Base-by-base conservation (phyloP, 1,139 yeast genomes). In the Debaryomyces psychrophilus region DNA sequence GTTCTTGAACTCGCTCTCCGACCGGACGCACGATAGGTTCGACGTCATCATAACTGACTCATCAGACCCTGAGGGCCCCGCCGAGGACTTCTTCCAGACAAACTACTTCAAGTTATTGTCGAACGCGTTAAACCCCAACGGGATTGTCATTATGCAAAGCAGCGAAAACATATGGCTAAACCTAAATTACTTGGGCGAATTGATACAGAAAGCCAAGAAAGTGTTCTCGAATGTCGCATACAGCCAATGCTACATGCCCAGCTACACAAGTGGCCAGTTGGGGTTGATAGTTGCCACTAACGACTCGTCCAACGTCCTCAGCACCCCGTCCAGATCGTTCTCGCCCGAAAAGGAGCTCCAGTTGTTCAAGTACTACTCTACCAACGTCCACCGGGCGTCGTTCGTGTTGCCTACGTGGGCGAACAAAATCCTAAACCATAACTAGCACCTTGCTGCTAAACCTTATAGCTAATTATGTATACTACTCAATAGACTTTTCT, bases 51-150 rank as follows among this genome's bases (percentile, higher is more conserved):
- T 93, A 58, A 90, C 97, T 31, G 99, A 93, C 66, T 88, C 97
- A 8, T 87, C 96, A 8, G 99, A 93, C 65, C 98, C 98, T 2
- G 98, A 93, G 60, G 99, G 99, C 1, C 99, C 99, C 8, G 99
- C 99, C 2, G 96, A 85, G 59, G 89, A 90, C 40, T 87, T 93
- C 55, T 93, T 93, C 76, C 92, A 90, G 68, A 78, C 81, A 55
- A 83, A 82, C 50, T 93, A 92, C 71, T 93, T 92, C 68, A 76
- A 81, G 60, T 74, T 93, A 44, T 72, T 93, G 47, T 64, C 73
- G 51, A 80, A 81, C 50, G 90, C 96, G 2, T 77, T 92, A 49
- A 78, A 82, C 33, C 77, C 76, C 26, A 76, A 85, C 54, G 95
- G 97, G 26, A 83, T 90, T 35, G 89, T 92, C 46, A 87, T 95